A percentile compares a stretch with the other conserved stretches of the same genome.
Conservation (phyloP, 345 rosid genomes). For the Citrus inodora region DNA sequence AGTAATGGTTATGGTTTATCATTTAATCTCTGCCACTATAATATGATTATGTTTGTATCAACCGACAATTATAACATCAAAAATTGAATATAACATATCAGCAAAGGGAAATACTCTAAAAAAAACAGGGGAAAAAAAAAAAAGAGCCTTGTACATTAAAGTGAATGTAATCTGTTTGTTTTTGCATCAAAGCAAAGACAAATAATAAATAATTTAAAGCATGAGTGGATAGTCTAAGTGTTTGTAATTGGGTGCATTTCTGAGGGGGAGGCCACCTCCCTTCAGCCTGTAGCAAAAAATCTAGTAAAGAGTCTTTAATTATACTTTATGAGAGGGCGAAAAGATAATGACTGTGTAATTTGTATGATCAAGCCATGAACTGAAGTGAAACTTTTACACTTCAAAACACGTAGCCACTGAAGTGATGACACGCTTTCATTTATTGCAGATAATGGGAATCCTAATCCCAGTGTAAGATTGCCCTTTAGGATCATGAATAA, state of each 20-base stretch:
- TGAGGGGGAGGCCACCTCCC: slow-evolving; percentile 27
- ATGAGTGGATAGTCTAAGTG: slow-evolving; percentile 25
- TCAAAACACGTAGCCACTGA: slow-evolving; percentile 6
- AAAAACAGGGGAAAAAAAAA: neutral
- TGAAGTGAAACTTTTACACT: slow-evolving; percentile 14
- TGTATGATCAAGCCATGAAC: neutral
- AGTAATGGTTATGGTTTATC: neutral
- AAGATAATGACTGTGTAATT: neutral
- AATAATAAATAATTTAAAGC: neutral
- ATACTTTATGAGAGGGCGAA: neutral
- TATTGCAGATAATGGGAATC: slow-evolving; percentile 15
- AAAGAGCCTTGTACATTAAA: neutral
- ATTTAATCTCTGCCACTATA: neutral
- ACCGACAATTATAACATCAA: slow-evolving; percentile 9
- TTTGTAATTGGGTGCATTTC: slow-evolving; percentile 35
- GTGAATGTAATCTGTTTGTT: slow-evolving; percentile 20
- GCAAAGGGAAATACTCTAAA: slow-evolving; percentile 6
- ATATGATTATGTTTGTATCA: neutral
- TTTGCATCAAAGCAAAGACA: slow-evolving; percentile 4
- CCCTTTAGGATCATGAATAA: neutral
- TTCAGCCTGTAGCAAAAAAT: neutral
- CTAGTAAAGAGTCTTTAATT: neutral
- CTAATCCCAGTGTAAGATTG: neutral
- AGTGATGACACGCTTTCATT: slow-evolving; percentile 9
- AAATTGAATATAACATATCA: neutral